Base-by-base conservation (phyloP, 345 rosid genomes). In the Rubroshorea leprosula region DNA sequence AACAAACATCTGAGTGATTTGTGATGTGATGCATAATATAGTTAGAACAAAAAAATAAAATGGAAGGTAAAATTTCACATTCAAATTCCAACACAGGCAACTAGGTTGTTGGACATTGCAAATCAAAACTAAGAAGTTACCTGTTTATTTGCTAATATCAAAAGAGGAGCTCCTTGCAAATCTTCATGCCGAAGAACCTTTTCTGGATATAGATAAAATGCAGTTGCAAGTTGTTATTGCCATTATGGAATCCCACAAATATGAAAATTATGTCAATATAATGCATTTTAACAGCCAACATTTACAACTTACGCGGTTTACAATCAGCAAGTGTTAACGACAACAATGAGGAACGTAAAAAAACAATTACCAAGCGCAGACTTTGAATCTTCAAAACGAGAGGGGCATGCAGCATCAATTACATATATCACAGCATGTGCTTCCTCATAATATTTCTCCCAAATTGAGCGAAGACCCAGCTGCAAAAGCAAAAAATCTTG, bases 381-480 rank as follows among this genome's bases (percentile, higher is more conserved):
- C 76, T 94, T 94, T 41, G 96, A 73, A 68, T 94, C 97, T 80
- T 94, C 97, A 70, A 94, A 94, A 50, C 96, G 92, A n/a, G 85
- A 66, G 18, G 95, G 95, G 74, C 78, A 82, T 65, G 96, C 79
- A 44, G 97, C 97, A 79, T 94, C 97, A 14, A 94, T 90, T 58
- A 90, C 85, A 72, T 70, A 94, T 61, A 94, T 69, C 67, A 90
- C 70, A 23, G 99, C 97, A 59, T 94, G 99, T 60, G 99, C 90
- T 81, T 94, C 97, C 76, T 94, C 99, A 54, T 87, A 94, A 60
- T 94, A 94, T 76, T 94, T 94, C 77, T 94, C 99, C 99, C 99
- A 94, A 63, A 94, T 90, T 3, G 99, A 81, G 52, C 97, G 86
- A 29, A 94, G 92, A 54, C 99, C 99, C 72, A 82, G 84, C 99